Conservation (phyloP, 2,329 filamentous ascomycete species). For the Phaeoacremonium minimum region DNA sequence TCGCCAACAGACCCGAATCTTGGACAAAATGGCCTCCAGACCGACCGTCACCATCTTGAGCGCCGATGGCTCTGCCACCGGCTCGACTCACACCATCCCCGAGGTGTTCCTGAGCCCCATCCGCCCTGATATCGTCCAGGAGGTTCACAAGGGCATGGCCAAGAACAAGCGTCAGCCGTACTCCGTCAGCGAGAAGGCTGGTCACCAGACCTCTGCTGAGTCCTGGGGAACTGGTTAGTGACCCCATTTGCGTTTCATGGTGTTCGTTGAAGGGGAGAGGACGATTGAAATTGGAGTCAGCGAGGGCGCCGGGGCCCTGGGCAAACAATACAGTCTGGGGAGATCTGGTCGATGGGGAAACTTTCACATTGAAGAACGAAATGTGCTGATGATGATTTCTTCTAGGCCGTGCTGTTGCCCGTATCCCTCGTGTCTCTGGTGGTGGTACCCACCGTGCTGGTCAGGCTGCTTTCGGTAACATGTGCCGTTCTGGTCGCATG, state of each 20-base stretch:
- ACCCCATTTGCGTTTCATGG: no score
- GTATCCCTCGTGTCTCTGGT: slow-evolving; percentile 99
- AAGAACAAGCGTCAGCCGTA: slow-evolving; percentile 99
- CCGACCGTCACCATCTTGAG: slow-evolving; percentile 97
- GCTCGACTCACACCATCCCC: slow-evolving; percentile 86
- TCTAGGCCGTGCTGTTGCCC: slow-evolving; percentile 93
- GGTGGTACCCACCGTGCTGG: slow-evolving; percentile 99
- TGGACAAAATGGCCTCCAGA: slow-evolving; percentile 79
- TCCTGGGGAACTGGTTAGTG: slow-evolving; percentile 98
- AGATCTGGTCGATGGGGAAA: no score
- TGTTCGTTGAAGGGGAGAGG: no score
- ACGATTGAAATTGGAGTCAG: slow-evolving; percentile 1
- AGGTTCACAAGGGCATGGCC: slow-evolving; percentile 97
- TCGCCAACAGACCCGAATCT: slow-evolving; percentile 6
- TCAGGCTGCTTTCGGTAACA: slow-evolving; percentile 99
- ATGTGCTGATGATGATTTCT: no score
- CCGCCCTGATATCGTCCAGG: slow-evolving; percentile 98
- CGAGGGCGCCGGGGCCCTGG: not conserved
- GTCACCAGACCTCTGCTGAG: slow-evolving; percentile 99
- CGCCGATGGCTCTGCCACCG: slow-evolving; percentile 90
- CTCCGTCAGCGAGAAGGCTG: slow-evolving; percentile 99
- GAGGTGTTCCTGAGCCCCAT: slow-evolving; percentile 97
- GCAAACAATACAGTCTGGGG: no score
- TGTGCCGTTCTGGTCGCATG: slow-evolving; percentile 99
- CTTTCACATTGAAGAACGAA: no score